A percentile compares a stretch with the other conserved stretches of the same genome.
These are phyloP conservation scores for Fonsecaea monophora DNA, from an alignment of 2,329 filamentous ascomycete genomes.

Conservation along the genomic window DNA sequence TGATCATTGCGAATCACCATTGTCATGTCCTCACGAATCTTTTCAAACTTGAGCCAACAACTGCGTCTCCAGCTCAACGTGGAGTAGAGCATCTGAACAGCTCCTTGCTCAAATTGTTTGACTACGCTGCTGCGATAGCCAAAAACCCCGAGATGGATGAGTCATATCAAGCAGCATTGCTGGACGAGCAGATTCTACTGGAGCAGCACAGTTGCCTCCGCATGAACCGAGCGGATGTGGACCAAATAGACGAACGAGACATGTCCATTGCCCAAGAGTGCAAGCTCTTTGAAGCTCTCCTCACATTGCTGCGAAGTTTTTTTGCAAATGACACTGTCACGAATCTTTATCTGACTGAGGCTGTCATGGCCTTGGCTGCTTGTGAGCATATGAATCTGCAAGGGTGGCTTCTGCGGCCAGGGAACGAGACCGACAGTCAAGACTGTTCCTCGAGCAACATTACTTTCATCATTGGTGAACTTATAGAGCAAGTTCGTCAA, in stretches of 20 bases:
- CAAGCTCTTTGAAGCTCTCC: slow-evolving; percentile 57
- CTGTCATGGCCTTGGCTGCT: slow-evolving; percentile 78
- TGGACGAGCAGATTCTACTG: slow-evolving; percentile 43
- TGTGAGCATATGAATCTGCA: slow-evolving; percentile 86
- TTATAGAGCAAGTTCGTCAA: slow-evolving; percentile 67
- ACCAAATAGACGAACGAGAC: slow-evolving; percentile 54
- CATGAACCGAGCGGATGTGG: slow-evolving; percentile 52
- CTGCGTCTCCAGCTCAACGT: slow-evolving; percentile 63
- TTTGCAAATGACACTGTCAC: slow-evolving; percentile 90
- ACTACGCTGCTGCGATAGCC: slow-evolving; percentile 48
- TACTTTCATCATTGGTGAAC: slow-evolving; percentile 63
- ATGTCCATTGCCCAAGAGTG: slow-evolving; percentile 34
- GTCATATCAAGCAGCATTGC: slow-evolving; percentile 54
- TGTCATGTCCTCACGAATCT: slow-evolving; percentile 81
- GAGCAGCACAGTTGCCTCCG: slow-evolving; percentile 40
- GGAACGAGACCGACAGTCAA: slow-evolving; percentile 48
- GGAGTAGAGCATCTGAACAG: slow-evolving; percentile 48
- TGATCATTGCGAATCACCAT: slow-evolving; percentile 86
- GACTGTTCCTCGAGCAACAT: slow-evolving; percentile 48
- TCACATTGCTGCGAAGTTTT: slow-evolving; percentile 74
- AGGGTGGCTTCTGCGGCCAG: slow-evolving; percentile 75
- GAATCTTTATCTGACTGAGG: slow-evolving; percentile 85
- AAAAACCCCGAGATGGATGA: slow-evolving; percentile 49
- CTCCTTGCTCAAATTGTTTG: slow-evolving; percentile 49
- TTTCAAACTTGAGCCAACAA: slow-evolving; percentile 57